These are phyloP conservation scores for Pyrenophora seminiperda DNA, from an alignment of 2,329 filamentous ascomycete species.

Conservation along the genomic window DNA sequence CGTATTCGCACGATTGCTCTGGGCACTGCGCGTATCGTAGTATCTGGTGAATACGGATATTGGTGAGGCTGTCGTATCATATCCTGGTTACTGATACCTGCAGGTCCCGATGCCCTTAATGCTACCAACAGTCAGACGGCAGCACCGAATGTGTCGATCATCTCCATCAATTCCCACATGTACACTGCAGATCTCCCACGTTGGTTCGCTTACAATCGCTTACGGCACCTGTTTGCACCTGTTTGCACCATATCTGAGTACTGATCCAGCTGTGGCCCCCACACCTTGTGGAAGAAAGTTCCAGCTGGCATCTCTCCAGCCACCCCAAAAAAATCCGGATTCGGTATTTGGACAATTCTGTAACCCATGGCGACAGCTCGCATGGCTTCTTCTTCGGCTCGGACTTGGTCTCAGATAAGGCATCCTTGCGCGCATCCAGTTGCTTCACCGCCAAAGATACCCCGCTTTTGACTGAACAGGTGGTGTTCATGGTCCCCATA, in stretches of 20 bases:
- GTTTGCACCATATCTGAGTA: constrained; percentile 48
- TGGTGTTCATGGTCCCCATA: constrained; percentile 46
- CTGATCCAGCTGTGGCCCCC: constrained; percentile 45
- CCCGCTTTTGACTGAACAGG: constrained; percentile 33
- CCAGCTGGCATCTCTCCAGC: constrained; percentile 45
- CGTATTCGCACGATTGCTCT: neutral
- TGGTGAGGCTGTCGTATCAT: too few relatives aligned
- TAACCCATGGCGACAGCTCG: constrained; percentile 46
- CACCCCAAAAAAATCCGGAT: constrained; percentile 37
- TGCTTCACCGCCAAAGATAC: constrained; percentile 5
- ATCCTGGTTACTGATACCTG: constrained; percentile 46
- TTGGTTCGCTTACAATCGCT: constrained; percentile 49
- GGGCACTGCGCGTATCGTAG: neutral
- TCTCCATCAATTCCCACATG: constrained; percentile 47
- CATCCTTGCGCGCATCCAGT: constrained; percentile 24
- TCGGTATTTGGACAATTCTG: constrained; percentile 48
- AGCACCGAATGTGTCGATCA: constrained; percentile 51
- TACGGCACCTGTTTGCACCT: constrained; percentile 40
- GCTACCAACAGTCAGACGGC: constrained; percentile 47
- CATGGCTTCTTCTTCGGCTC: constrained; percentile 6
- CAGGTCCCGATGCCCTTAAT: constrained; percentile 5
- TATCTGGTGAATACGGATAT: constrained; percentile 27
- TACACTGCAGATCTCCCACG: constrained; percentile 47
- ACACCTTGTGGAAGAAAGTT: constrained; percentile 10
- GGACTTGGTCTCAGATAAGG: constrained; percentile 3